Conservation (phyloP, 176 grass and related monocot genomes). For the Oryza meridionalis region DNA sequence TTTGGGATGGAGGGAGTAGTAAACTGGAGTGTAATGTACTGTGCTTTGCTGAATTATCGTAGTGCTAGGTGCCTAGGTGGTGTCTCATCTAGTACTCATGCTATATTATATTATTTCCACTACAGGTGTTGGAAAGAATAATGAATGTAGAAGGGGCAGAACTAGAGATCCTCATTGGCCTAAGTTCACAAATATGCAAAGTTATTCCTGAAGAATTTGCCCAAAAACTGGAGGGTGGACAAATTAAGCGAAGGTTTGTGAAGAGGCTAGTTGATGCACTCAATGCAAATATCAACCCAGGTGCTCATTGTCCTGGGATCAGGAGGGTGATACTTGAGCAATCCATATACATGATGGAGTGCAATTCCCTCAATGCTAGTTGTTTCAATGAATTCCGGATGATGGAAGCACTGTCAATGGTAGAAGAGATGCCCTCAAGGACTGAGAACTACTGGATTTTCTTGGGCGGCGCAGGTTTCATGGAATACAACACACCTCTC, state of each 20-base stretch:
- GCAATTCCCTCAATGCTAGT: not conserved
- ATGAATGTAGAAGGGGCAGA: not conserved
- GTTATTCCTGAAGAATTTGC: not conserved
- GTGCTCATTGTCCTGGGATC: conserved; percentile 17
- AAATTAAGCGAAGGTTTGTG: not conserved
- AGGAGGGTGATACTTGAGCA: conserved; percentile 32
- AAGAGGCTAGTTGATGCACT: not conserved
- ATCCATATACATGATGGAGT: conserved; percentile 10
- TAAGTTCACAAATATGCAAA: conserved; percentile 9
- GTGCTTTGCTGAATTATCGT: no score
- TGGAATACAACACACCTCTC: not conserved
- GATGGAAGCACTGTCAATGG: not conserved
- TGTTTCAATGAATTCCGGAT: not conserved
- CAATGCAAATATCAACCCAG: not conserved
- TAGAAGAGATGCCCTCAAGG: not conserved
- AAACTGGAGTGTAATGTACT: no score
- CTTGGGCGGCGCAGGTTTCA: not conserved
- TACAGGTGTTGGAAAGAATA: conserved; percentile 24
- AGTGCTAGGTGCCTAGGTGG: no score
- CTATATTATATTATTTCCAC: no score
- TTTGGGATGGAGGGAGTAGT: no score
- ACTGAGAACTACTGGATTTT: not conserved
- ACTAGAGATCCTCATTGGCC: conserved; percentile 7
- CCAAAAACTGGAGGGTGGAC: not conserved
- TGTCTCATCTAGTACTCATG: no score